Evolutionary conservation across 192 early-diverging fungal species (phyloP).

Genomic region (Rhizoclosmatium sp.): DNA sequence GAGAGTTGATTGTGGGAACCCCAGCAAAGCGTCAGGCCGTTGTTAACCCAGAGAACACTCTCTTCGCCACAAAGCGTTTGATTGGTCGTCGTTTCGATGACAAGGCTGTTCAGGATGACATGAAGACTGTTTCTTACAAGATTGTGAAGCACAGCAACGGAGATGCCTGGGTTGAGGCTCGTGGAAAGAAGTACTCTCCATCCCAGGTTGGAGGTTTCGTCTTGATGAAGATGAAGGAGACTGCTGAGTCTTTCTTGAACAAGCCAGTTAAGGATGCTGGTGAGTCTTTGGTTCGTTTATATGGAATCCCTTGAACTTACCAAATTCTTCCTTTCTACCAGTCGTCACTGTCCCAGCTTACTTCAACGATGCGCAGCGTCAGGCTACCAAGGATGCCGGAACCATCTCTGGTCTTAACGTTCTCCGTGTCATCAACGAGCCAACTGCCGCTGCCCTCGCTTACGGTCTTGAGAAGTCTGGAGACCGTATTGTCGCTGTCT

Average conservation of each 20-base stretch:
- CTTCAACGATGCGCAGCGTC: conserved; percentile 97
- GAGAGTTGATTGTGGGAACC: conserved; percentile 93
- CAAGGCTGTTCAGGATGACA: conserved; percentile 85
- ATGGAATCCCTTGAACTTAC: neutral
- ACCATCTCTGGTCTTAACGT: conserved; percentile 90
- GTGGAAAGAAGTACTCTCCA: conserved; percentile 95
- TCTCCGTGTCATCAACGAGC: conserved; percentile 94
- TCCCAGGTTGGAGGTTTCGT: conserved; percentile 96
- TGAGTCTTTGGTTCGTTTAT: conserved; percentile 33
- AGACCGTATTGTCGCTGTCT: conserved; percentile 93
- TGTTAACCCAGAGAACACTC: conserved; percentile 98
- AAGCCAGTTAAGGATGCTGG: conserved; percentile 86
- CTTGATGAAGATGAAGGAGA: conserved; percentile 99
- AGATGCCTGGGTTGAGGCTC: conserved; percentile 97
- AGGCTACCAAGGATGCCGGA: conserved; percentile 96
- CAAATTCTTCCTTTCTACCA: conserved; percentile 20
- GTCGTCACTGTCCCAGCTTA: conserved; percentile 98
- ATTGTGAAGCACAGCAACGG: conserved; percentile 95
- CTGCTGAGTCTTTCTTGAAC: conserved; percentile 78
- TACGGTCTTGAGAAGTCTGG: conserved; percentile 85
- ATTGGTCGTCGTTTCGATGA: conserved; percentile 96
- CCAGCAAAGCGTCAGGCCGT: conserved; percentile 99
- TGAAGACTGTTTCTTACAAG: conserved; percentile 91
- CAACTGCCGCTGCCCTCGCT: conserved; percentile 92
- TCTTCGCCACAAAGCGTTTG: conserved; percentile 96